Evolutionary conservation across 768 basidiomycete genomes (phyloP).

Genomic region (Tylopilus subfusipes): DNA sequence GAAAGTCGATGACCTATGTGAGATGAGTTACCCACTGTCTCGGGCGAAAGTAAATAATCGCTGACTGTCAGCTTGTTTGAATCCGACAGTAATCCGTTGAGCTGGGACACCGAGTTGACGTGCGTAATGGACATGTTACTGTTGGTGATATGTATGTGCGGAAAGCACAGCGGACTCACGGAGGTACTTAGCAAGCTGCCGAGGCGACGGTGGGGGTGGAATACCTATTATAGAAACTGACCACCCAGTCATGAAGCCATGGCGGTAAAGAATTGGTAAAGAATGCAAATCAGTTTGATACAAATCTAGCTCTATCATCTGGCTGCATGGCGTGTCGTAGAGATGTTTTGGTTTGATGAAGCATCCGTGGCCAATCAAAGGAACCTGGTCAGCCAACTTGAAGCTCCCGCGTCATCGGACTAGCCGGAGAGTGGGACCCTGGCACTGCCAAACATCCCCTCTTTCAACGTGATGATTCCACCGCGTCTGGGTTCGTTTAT

Average conservation of each 20-base stretch:
- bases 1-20: slow-evolving; percentile 77
- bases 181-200: no score
- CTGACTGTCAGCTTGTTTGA: slow-evolving; percentile 65
- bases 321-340: background rate
- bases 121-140: slow-evolving; percentile 56
- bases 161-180: background rate
- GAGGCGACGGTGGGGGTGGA: no score
- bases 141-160: background rate
- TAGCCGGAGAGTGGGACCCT: no score
- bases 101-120: slow-evolving; percentile 58
- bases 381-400: no score
- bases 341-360: background rate
- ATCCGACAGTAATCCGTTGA: slow-evolving; percentile 55
- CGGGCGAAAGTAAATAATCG: background rate
- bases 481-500: background rate
- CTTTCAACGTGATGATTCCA: background rate
- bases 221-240: background rate
- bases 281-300: background rate
- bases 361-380: no score
- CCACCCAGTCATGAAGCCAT: background rate
- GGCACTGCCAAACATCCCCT: no score
- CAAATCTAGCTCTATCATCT: slow-evolving; percentile 1
- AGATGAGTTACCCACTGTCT: background rate
- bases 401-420: no score
- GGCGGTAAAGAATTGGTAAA: no score